A percentile compares a stretch with the other conserved stretches of the same genome.
These are phyloP conservation scores for Pisolithus thermaeus DNA, from an alignment of 1,284 basidiomycete species.

Conservation along the genomic window DNA sequence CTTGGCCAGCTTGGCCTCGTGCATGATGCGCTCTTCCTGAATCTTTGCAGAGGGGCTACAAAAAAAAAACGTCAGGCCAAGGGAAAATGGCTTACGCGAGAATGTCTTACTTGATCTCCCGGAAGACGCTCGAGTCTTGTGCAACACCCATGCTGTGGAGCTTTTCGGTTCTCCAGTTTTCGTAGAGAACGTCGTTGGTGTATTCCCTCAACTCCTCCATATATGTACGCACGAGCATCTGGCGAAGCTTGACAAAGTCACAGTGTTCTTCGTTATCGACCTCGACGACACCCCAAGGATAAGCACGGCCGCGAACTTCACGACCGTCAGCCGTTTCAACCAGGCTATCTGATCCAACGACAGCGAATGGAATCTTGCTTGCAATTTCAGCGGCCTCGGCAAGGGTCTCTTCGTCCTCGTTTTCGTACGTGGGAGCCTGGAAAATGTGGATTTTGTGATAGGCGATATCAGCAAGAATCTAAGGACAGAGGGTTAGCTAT, in stretches of 20 bases:
- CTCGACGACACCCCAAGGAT: slow-evolving; percentile 97
- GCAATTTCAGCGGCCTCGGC: slow-evolving; percentile 95
- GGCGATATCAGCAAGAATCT: slow-evolving; percentile 89
- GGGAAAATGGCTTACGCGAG: neutral
- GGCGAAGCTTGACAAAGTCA: slow-evolving; percentile 96
- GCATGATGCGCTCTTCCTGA: slow-evolving; percentile 90
- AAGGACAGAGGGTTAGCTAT: slow-evolving; percentile 4
- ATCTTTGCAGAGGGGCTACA: slow-evolving; percentile 86
- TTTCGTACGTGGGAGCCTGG: slow-evolving; percentile 92
- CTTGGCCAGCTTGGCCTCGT: slow-evolving; percentile 95
- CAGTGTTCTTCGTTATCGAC: slow-evolving; percentile 98
- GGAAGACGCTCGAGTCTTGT: slow-evolving; percentile 95
- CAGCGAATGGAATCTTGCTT: slow-evolving; percentile 94
- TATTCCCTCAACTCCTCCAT: slow-evolving; percentile 98
- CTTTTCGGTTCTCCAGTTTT: slow-evolving; percentile 96
- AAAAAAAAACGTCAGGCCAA: slow-evolving; percentile 8
- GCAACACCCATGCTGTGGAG: slow-evolving; percentile 92
- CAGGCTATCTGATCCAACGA: slow-evolving; percentile 86
- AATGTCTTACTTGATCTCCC: slow-evolving; percentile 87
- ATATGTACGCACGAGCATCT: slow-evolving; percentile 96
- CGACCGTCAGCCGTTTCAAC: slow-evolving; percentile 83
- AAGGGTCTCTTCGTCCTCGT: slow-evolving; percentile 95
- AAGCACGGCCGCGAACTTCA: slow-evolving; percentile 84
- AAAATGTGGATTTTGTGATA: slow-evolving; percentile 95
- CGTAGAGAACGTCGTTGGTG: slow-evolving; percentile 90